phyloP scores from a whole-genome alignment of 2,329 filamentous ascomycete species.

The Diplocarpon mali region DNA sequence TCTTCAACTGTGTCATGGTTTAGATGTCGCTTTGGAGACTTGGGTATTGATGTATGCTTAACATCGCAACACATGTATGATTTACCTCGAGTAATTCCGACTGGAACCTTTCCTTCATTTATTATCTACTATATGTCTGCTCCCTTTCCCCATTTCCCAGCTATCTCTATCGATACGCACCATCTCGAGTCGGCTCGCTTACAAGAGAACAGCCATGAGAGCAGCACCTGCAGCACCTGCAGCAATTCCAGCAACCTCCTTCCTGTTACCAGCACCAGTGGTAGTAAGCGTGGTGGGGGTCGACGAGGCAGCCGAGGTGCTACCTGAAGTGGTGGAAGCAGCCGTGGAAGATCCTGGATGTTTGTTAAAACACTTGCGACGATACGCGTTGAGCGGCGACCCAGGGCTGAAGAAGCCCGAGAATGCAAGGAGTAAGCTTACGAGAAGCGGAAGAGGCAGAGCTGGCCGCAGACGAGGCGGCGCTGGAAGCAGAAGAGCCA shows the following conservation, averaged over 20 bases:
- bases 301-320: background rate
- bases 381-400: no score
- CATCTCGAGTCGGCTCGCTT: background rate
- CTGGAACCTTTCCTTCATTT: background rate
- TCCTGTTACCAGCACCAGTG: slow-evolving; percentile 2
- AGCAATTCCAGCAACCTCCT: slow-evolving; percentile 7
- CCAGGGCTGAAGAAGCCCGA: background rate
- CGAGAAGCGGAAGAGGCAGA: slow-evolving; percentile 2
- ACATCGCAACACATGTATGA: no score
- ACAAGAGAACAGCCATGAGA: slow-evolving; percentile 17
- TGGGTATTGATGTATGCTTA: no score
- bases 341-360: background rate
- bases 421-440: background rate
- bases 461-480: background rate
- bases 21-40: no score
- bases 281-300: slow-evolving; percentile 1
- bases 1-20: no score
- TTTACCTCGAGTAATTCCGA: no score
- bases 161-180: background rate
- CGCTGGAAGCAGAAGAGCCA: background rate
- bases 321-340: background rate
- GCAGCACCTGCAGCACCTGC: slow-evolving; percentile 6
- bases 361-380: no score
- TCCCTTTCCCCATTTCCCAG: background rate
- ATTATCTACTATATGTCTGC: no score